Evolutionary conservation across 2,329 filamentous ascomycete genomes (phyloP), one percentile per base, ranked within the genome.

Genomic region (Cladophialophora yegresii): DNA sequence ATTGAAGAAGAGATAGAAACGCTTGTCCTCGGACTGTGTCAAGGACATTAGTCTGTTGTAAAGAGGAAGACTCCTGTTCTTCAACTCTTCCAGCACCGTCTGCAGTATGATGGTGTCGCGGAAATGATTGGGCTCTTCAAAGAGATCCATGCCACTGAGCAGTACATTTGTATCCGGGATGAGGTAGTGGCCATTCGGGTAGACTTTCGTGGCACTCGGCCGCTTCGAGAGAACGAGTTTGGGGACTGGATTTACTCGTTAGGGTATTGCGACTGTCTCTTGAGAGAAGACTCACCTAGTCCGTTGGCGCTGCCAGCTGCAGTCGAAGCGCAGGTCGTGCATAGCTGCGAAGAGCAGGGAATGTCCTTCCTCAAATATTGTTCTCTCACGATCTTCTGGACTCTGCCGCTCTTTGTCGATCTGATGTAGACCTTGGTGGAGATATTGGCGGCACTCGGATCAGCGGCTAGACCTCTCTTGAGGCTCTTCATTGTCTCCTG

Each of bases 1-100:
- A 76, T 99, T 99, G 85, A 98, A 98, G 77, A 99, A 99, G 58
- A 99, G 91, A 74, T 98, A 97, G 76, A 96, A 98, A 61, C 93
- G 87, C 82, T 99, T 99, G 70, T 96, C 92, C 72, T 96, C 92
- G 73, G 93, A 96, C 78, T 93, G 96, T 45, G 93, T 96, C 68
- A 99, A 82, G 23, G 90, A 88, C 70, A 98, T 87, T 56, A 99
- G 82, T 45, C 95, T 90, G 77, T 97, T 97, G 80, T 98, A 99
- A 43, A 99, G 85, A 49, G 95, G 95, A 66, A 98, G 79, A 12
- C 93, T 98, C 71, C 93, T 87, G 76, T 97, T 96, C 75, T 92
- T 91, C 65, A 99, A 85, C 80, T 99, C 95, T 77, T 99, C 95
- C 13, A 99, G 86, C 4, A 99, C 95, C 1, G 93, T 96, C 77